A percentile compares a stretch with the other conserved stretches of the same genome.
Conservation (phyloP, 1,284 basidiomycete genomes). For the Trichosporon sp. region DNA sequence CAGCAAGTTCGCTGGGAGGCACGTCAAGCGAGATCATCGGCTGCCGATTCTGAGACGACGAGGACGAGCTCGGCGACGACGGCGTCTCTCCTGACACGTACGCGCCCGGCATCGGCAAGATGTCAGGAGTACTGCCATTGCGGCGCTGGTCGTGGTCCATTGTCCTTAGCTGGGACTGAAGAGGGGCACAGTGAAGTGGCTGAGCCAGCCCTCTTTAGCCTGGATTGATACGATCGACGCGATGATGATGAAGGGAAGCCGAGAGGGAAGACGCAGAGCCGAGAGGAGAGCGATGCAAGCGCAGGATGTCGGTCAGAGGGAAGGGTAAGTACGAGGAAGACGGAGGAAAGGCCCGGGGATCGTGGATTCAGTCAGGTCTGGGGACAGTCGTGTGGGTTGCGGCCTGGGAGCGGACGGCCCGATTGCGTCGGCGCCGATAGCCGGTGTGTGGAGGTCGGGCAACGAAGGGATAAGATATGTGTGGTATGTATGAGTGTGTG, state of each 20-base stretch:
- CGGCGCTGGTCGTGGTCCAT: constrained; percentile 11
- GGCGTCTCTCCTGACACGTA: constrained; percentile 5
- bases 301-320: neutral
- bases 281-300: neutral
- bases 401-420: too few relatives aligned
- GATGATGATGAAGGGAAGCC: neutral
- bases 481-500: neutral
- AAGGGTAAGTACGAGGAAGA: neutral
- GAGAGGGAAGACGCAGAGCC: neutral
- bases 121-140: constrained; percentile 16
- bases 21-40: constrained; percentile 2
- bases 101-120: constrained; percentile 7
- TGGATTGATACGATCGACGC: neutral
- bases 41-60: neutral
- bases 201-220: constrained; percentile 13
- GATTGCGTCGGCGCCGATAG: neutral
- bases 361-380: neutral
- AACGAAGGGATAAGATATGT: neutral
- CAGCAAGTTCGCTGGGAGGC: neutral
- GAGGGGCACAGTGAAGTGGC: constrained; percentile 10
- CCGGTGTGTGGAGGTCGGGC: neutral
- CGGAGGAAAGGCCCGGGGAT: neutral
- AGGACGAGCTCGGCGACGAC: constrained; percentile 3
- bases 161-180: neutral
- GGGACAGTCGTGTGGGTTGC: neutral